These are phyloP conservation scores for Rhizoclosmatium globosum DNA, from an alignment of 192 early-diverging fungal genomes.

Conservation along the genomic window DNA sequence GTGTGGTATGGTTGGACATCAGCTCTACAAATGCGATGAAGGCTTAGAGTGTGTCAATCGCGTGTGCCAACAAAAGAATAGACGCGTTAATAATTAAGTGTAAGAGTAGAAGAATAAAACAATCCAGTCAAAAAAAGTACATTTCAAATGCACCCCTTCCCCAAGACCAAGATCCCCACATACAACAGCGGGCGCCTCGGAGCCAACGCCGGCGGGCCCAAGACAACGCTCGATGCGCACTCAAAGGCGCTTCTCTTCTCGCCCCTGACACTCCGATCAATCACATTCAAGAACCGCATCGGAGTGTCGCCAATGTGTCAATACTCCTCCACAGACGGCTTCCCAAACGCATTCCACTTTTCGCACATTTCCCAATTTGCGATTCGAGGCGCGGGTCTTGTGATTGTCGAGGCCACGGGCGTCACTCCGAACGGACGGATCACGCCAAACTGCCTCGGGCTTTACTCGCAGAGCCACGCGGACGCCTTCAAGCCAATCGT, in stretches of 20 bases:
- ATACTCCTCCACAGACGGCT: conserved; percentile 30
- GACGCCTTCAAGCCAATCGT: conserved; percentile 63
- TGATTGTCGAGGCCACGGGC: conserved; percentile 72
- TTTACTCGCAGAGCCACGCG: conserved; percentile 86
- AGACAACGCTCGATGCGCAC: conserved; percentile 21
- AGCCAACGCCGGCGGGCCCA: conserved; percentile 21
- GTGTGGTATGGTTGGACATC: too few relatives aligned
- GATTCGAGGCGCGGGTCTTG: conserved; percentile 77
- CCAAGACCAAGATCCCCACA: background rate
- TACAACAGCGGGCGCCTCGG: conserved; percentile 18
- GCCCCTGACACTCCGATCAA: conserved; percentile 70
- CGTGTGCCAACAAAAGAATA: too few relatives aligned
- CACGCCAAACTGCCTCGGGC: conserved; percentile 76
- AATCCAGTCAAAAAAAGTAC: background rate
- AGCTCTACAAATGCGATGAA: too few relatives aligned
- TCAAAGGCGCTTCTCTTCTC: conserved; percentile 25
- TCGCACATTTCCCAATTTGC: conserved; percentile 70
- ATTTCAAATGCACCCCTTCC: background rate
- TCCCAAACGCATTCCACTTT: conserved; percentile 45
- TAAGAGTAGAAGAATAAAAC: background rate
- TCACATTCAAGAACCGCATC: conserved; percentile 80
- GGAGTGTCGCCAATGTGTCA: conserved; percentile 66
- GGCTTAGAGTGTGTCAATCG: too few relatives aligned
- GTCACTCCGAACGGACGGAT: conserved; percentile 80
- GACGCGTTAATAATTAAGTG: background rate